Percentiles rank a stretch among this genome's conserved stretches.
phyloP scores from a whole-genome alignment of 129 eudicot species.

The Daucus carota region DH1_v3.0 NC_030382.2:45613501-45614000 shows the following conservation, averaged over 20 bases:
- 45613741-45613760: not conserved
- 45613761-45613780: slow-evolving; percentile 2
- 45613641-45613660: slow-evolving; percentile 97
- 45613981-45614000: not conserved
- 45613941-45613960: not conserved
- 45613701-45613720: slow-evolving; percentile 89
- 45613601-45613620: slow-evolving; percentile 90
- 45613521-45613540: slow-evolving; percentile 81
- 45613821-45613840: not conserved
- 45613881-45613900: not conserved
- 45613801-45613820: not conserved
- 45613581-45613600: slow-evolving; percentile 77
- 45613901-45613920: not conserved
- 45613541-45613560: slow-evolving; percentile 33
- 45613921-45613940: not conserved
- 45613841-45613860: no score
- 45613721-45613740: slow-evolving; percentile 10
- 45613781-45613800: not conserved
- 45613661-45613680: slow-evolving; percentile 87
- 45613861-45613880: not conserved
- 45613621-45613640: slow-evolving; percentile 95
- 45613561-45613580: slow-evolving; percentile 48
- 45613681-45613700: slow-evolving; percentile 94
- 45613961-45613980: not conserved
- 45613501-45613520: slow-evolving; percentile 9